Conservation (phyloP, 208 protist species). For the Angomonas ambiguus region DNA sequence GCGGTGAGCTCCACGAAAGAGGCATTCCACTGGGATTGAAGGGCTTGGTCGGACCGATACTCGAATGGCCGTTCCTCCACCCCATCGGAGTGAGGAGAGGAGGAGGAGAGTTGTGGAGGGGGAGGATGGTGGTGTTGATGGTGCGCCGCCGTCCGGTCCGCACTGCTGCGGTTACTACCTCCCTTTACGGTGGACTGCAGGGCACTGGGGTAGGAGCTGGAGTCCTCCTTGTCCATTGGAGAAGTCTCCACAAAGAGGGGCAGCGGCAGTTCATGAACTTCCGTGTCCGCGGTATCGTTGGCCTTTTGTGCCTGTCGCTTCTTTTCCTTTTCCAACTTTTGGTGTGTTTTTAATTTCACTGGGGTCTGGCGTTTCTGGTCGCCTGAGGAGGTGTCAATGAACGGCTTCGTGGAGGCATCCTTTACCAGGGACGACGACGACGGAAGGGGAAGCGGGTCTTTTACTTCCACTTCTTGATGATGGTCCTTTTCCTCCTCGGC, state of each 20-base stretch:
- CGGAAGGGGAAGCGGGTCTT: too few species aligned
- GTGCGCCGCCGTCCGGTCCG: background rate
- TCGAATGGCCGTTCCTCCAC: background rate
- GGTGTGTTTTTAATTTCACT: background rate
- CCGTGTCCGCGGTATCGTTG: background rate
- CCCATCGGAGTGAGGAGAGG: too few species aligned
- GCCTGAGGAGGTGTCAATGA: too few species aligned
- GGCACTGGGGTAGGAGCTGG: too few species aligned
- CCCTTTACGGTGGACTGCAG: background rate
- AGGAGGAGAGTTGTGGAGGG: background rate
- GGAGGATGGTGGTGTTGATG: background rate
- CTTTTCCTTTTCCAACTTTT: background rate
- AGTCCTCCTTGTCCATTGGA: too few species aligned
- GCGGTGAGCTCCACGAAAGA: slow-evolving; percentile 63
- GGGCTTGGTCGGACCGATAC: background rate
- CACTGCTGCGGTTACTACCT: background rate
- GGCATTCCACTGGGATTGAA: slow-evolving; percentile 34
- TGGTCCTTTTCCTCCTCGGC: too few species aligned
- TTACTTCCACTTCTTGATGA: too few species aligned
- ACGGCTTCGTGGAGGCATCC: too few species aligned
- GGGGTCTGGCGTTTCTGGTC: background rate
- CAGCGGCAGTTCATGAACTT: background rate
- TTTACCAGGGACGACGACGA: too few species aligned
- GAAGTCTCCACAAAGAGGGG: too few species aligned
- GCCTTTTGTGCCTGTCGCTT: background rate